Conservation (phyloP, 495 filamentous ascomycete genomes). For the Lophiostoma macrostomum region DNA sequence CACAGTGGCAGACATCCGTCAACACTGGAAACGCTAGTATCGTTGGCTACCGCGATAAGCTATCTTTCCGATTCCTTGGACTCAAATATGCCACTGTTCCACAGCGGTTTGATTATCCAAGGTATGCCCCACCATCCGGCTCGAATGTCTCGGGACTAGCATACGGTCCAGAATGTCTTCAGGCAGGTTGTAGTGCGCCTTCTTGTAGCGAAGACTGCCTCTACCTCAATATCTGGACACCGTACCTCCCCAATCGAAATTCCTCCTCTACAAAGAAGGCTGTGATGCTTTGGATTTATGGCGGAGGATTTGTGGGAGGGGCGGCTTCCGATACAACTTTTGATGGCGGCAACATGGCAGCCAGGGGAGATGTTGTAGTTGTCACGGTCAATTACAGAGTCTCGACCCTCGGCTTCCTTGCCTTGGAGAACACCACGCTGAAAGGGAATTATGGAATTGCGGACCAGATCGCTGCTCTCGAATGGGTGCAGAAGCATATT, state of each 20-base stretch:
- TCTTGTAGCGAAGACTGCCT: slow-evolving; percentile 48
- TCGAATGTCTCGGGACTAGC: slow-evolving; percentile 37
- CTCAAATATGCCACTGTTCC: slow-evolving; percentile 34
- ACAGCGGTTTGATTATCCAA: slow-evolving; percentile 30
- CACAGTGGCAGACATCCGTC: slow-evolving; percentile 16
- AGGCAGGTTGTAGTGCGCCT: slow-evolving; percentile 38
- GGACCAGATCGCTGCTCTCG: slow-evolving; percentile 43
- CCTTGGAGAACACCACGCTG: slow-evolving; percentile 36
- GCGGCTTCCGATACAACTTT: slow-evolving; percentile 36
- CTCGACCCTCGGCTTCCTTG: slow-evolving; percentile 45
- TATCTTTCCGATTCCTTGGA: slow-evolving; percentile 49
- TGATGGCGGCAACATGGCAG: slow-evolving; percentile 51
- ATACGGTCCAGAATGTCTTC: slow-evolving; percentile 46
- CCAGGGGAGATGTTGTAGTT: slow-evolving; percentile 49
- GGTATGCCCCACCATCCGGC: slow-evolving; percentile 16
- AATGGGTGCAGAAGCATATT: slow-evolving; percentile 35
- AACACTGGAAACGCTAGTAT: background rate
- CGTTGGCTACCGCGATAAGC: slow-evolving; percentile 46
- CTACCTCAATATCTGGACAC: slow-evolving; percentile 55
- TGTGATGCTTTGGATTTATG: slow-evolving; percentile 48
- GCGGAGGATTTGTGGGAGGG: slow-evolving; percentile 34
- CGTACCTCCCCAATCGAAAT: slow-evolving; percentile 46
- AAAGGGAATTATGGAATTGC: slow-evolving; percentile 56
- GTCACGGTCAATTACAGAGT: slow-evolving; percentile 50
- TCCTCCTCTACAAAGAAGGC: slow-evolving; percentile 41